These are phyloP conservation scores for Pseudozyma hubeiensis DNA, from an alignment of 1,284 basidiomycete genomes.

Conservation along the genomic window DNA sequence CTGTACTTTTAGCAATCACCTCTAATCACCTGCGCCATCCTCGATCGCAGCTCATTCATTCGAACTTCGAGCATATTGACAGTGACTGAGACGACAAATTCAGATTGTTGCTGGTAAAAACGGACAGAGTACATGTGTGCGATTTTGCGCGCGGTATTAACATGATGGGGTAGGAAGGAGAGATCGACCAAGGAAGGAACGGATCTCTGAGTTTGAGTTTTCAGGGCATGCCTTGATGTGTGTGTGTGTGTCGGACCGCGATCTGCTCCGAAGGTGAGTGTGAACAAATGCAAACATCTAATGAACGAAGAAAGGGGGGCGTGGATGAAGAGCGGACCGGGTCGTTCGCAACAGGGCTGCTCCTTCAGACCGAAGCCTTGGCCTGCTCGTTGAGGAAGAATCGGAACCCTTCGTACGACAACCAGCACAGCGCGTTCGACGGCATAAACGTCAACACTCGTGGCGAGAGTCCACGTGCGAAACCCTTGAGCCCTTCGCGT, in stretches of 20 bases:
- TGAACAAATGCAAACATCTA: too few relatives aligned
- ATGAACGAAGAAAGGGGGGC: too few relatives aligned
- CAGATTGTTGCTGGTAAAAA: conserved; percentile 1
- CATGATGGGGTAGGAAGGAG: conserved; percentile 11
- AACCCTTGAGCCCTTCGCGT: conserved; percentile 86
- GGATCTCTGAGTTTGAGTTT: neutral
- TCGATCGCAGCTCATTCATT: too few relatives aligned
- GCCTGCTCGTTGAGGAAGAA: conserved; percentile 62
- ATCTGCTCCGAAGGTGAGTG: neutral
- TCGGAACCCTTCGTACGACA: conserved; percentile 71
- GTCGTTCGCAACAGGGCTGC: too few relatives aligned
- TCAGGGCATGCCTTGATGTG: neutral
- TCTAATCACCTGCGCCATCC: neutral
- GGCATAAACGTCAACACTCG: conserved; percentile 96
- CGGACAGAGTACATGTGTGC: conserved; percentile 15
- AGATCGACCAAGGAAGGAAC: neutral
- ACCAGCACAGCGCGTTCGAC: conserved; percentile 96
- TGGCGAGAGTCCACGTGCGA: conserved; percentile 87
- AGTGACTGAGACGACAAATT: conserved; percentile 8
- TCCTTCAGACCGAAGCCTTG: conserved; percentile 32
- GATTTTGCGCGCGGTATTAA: conserved; percentile 25
- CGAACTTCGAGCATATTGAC: neutral
- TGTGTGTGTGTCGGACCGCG: neutral
- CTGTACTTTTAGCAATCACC: conserved; percentile 21
- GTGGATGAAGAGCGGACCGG: too few relatives aligned